phyloP scores from a whole-genome alignment of 768 basidiomycete genomes.

The Suillus fuscotomentosus region DNA sequence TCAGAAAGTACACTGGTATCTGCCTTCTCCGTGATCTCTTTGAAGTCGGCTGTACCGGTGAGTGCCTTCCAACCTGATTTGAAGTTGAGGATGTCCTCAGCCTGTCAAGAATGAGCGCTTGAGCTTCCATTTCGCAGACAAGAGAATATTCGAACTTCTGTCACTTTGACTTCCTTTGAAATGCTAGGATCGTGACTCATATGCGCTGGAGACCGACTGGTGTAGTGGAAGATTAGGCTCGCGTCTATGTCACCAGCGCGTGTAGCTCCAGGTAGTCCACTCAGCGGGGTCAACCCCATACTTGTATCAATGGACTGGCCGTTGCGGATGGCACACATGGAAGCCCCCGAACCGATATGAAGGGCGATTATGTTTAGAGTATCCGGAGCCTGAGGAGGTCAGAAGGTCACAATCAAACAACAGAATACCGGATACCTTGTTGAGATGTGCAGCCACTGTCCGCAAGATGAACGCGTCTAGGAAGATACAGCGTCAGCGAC shows the following conservation, averaged over 20 bases:
- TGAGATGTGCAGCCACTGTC: constrained; percentile 55
- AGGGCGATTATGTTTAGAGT: constrained; percentile 75
- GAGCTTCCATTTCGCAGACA: neutral
- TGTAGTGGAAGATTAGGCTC: constrained; percentile 82
- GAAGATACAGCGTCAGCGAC: neutral
- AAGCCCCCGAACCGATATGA: constrained; percentile 91
- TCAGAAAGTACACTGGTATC: constrained; percentile 21
- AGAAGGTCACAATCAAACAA: neutral
- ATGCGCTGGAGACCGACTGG: constrained; percentile 46
- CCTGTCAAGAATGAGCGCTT: constrained; percentile 33
- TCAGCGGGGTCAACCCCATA: constrained; percentile 92
- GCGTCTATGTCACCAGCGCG: constrained; percentile 84
- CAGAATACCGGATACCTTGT: constrained; percentile 38
- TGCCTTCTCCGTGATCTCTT: constrained; percentile 53
- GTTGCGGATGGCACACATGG: constrained; percentile 68
- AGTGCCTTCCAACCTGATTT: constrained; percentile 78
- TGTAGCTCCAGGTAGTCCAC: constrained; percentile 86
- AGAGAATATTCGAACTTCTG: constrained; percentile 34
- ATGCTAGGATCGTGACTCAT: constrained; percentile 54
- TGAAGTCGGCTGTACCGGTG: constrained; percentile 82
- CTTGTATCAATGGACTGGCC: constrained; percentile 82
- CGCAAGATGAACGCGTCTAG: constrained; percentile 69
- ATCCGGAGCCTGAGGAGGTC: constrained; percentile 33
- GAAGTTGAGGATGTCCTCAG: constrained; percentile 73
- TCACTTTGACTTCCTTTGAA: constrained; percentile 51